These are phyloP conservation scores for Xylaria multiplex DNA, from an alignment of 2,329 filamentous ascomycete species.

Conservation along the genomic window DNA sequence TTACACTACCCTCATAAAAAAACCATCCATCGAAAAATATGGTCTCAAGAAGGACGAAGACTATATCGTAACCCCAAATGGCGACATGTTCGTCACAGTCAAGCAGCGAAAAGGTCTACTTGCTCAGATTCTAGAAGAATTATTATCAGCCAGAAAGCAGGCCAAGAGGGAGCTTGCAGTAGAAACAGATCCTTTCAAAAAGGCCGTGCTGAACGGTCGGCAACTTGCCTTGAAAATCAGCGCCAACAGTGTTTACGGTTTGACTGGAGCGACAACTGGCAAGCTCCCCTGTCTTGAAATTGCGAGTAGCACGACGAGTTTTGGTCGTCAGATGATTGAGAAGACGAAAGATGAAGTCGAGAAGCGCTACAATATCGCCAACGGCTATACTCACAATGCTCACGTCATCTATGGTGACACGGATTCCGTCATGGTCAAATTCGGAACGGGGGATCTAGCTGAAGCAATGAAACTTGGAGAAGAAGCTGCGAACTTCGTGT, in stretches of 20 bases:
- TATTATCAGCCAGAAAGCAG: constrained; percentile 90
- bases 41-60: constrained; percentile 87
- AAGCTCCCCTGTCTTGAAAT: constrained; percentile 96
- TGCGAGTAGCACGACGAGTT: constrained; percentile 95
- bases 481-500: constrained; percentile 89
- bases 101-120: constrained; percentile 92
- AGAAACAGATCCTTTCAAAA: constrained; percentile 96
- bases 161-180: constrained; percentile 89
- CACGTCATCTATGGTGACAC: constrained; percentile 99
- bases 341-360: constrained; percentile 98
- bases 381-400: constrained; percentile 93
- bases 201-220: constrained; percentile 96
- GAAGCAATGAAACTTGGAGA: constrained; percentile 96
- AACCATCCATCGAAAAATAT: constrained; percentile 78
- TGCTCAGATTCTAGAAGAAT: constrained; percentile 93
- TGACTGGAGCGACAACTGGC: constrained; percentile 94
- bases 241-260: constrained; percentile 96
- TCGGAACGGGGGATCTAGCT: constrained; percentile 85
- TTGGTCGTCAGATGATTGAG: constrained; percentile 98
- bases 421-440: constrained; percentile 99
- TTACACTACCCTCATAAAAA: constrained; percentile 92
- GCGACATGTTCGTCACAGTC: constrained; percentile 88
- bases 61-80: constrained; percentile 95
- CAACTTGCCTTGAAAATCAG: constrained; percentile 96
- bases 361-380: constrained; percentile 86